These are phyloP conservation scores for Penicillium odoratum DNA, from an alignment of 495 filamentous ascomycete genomes.

Conservation along the genomic window DNA sequence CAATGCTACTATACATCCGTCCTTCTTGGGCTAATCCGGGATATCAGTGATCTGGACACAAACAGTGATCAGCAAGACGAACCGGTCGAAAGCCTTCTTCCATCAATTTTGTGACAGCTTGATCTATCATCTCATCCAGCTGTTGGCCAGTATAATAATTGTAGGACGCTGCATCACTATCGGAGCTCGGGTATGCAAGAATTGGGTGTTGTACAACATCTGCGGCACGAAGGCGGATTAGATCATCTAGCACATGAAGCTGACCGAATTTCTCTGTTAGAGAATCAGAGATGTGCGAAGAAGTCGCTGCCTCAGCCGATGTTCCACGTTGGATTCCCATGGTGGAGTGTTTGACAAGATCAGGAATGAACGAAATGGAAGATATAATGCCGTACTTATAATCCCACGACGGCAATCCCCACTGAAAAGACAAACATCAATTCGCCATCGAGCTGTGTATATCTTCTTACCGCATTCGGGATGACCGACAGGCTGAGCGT, in stretches of 20 bases:
- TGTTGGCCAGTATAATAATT: slow-evolving; percentile 53
- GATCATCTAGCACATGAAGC: slow-evolving; percentile 44
- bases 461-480: slow-evolving; percentile 23
- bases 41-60: background rate
- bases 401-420: background rate
- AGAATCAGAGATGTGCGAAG: slow-evolving; percentile 17
- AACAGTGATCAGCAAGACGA: background rate
- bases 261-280: slow-evolving; percentile 36
- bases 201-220: slow-evolving; percentile 53
- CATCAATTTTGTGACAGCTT: slow-evolving; percentile 39
- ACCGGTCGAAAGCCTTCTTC: slow-evolving; percentile 40
- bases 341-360: background rate
- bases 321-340: slow-evolving; percentile 35
- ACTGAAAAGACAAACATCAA: background rate
- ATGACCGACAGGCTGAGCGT: slow-evolving; percentile 6
- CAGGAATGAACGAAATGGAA: background rate
- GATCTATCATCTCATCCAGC: slow-evolving; percentile 55
- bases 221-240: slow-evolving; percentile 49
- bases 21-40: slow-evolving; percentile 23
- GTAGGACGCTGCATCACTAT: slow-evolving; percentile 40
- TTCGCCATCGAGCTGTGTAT: slow-evolving; percentile 1
- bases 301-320: slow-evolving; percentile 9
- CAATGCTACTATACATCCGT: slow-evolving; percentile 48
- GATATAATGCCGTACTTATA: background rate
- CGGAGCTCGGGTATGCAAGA: slow-evolving; percentile 49